Evolutionary conservation across 257 asterid species (phyloP).

Genomic region (Leonotis leonurus): DNA sequence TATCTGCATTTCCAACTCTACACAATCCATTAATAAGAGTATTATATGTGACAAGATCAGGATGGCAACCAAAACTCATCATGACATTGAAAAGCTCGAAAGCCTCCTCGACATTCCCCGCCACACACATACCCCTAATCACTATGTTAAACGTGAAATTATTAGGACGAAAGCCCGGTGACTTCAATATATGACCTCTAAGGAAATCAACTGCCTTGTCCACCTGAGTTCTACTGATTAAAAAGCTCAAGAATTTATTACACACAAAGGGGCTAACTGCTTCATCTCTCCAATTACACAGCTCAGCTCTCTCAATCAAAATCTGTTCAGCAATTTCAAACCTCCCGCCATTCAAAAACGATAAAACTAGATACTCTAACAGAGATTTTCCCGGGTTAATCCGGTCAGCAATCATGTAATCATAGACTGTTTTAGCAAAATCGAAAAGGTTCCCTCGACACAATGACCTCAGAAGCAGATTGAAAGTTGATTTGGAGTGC

Average conservation of each 20-base stretch:
- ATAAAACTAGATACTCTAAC: conserved; percentile 39
- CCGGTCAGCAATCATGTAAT: conserved; percentile 63
- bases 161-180: conserved; percentile 48
- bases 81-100: conserved; percentile 50
- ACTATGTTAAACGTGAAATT: conserved; percentile 71
- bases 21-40: conserved; percentile 67
- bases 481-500: conserved; percentile 43
- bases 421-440: conserved; percentile 41
- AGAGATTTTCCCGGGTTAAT: conserved; percentile 27
- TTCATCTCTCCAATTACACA: conserved; percentile 33
- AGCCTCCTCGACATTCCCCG: conserved; percentile 55
- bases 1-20: conserved; percentile 47
- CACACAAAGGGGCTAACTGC: conserved; percentile 44
- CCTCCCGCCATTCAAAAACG: conserved; percentile 51
- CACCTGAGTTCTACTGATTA: conserved; percentile 38
- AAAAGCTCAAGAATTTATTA: conserved; percentile 55
- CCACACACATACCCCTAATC: conserved; percentile 62
- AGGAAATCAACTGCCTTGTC: conserved; percentile 72
- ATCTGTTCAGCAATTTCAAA: conserved; percentile 53
- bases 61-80: conserved; percentile 53
- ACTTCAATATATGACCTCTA: conserved; percentile 46
- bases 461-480: conserved; percentile 61
- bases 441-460: conserved; percentile 53
- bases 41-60: conserved; percentile 60
- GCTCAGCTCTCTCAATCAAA: conserved; percentile 53